Evolutionary conservation across 768 basidiomycete genomes (phyloP), one percentile per base, ranked within the genome.

Genomic region (Suillus decipiens): DNA sequence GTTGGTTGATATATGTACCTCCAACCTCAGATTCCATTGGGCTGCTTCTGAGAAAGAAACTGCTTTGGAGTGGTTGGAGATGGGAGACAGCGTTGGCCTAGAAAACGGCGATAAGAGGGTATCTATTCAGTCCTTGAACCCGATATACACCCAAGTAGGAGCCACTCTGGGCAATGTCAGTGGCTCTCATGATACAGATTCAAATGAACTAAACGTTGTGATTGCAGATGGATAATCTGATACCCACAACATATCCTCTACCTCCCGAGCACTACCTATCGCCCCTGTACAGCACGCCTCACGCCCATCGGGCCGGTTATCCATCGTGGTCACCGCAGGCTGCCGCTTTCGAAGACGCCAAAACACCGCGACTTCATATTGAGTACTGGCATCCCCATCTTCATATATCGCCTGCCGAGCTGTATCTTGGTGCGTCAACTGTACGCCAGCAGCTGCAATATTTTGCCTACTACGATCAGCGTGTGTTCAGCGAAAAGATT

Each of bases 341-440:
- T 17, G 39, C 36, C 11, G 43, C 43, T 22, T 31, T 51, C 31
- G 19, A 19, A 7, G 58, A 61, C 43, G 22, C 48, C 36, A 53
- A 47, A 31, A 60, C 48, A 12, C 63, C 66, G 3, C 43, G 59
- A 17, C 51, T 67, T 5, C 47, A 62, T n/a, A 17, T 68, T 2
- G 66, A 61, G 24, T 63, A 67, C 24, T 68, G 68, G 68, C 42
- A 39, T 15, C 67, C 70, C 17, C 67, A 66, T 67, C 70, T 82
- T 22, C 79, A 77, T 47, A 77, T 79, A 60, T 78, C 82, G 9
- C 80, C 82, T 22, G 76, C 68, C 3, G 81, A 83, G 67, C 70
- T 85, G 36, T 83, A 84, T 67, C 73, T 84, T 0, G 81, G 82
- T 12, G 78, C 82, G 15, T 64, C 75, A 7, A 81, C 76, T 5